Base-by-base conservation (phyloP, 495 filamentous ascomycete species). In the Xylaria grammica region DNA sequence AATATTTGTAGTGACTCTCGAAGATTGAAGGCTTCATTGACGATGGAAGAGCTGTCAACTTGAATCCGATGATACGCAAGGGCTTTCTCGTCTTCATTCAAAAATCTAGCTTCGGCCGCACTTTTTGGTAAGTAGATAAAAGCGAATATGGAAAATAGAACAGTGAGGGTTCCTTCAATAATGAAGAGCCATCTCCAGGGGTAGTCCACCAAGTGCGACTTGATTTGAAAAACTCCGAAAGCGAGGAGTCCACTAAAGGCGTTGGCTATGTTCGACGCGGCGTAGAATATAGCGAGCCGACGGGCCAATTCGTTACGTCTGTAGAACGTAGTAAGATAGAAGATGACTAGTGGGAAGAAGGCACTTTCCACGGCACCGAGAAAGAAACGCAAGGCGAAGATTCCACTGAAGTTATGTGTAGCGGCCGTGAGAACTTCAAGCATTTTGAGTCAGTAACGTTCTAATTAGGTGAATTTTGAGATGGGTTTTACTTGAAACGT, bases 111-210 rank as follows among this genome's bases (percentile, higher is more conserved):
- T 53, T 86, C 79, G 24, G 85, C 75, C 1, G 89, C 88, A 24
- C 84, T 88, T 34, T 75, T 75, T 0, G 91, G 91, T 3, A 94
- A 82, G 66, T 90, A 93, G 74, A 82, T 88, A 67, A 82, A 89
- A n/a, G 86, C 87, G 65, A 93, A 87, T 62, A 86, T 68, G 9
- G 87, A 77, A 73, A 91, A 91, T 57, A 84, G 66, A 5, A 90
- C 78, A 0, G 90, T 91, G 64, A 80, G 80, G 8, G 75, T 62
- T 3, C 91, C 91, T 65, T 94, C 90, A 36, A 93, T 87, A 53
- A 93, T 76, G 72, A 94, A 94, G 8, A 93, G 84, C 72, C 91
- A 93, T 3, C 87, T 81, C 91, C 91, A 94, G 20, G 81, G 76
- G 58, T 84, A 76, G 20, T 72, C 88, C 62, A 74, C 66, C 11